Percentiles rank a stretch among this genome's conserved stretches.
phyloP scores from a whole-genome alignment of 2,329 filamentous ascomycete genomes.

The Aaosphaeria arxii region DNA sequence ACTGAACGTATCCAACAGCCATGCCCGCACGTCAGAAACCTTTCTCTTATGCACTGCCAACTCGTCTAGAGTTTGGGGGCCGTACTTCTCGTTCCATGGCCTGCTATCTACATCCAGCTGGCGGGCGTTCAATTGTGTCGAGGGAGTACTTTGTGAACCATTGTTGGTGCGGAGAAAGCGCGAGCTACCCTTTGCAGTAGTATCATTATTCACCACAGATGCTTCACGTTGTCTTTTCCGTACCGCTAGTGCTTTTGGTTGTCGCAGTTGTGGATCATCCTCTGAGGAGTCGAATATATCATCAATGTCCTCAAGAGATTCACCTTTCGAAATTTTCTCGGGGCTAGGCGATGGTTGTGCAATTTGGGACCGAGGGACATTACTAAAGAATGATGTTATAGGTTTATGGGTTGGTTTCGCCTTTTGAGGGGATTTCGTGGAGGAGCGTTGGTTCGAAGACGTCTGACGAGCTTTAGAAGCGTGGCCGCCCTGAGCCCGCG shows the following conservation, averaged over 20 bases:
- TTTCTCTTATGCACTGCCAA: conserved; percentile 94
- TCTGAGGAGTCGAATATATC: conserved; percentile 37
- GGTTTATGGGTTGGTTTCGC: conserved; percentile 39
- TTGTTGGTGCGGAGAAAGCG: conserved; percentile 43
- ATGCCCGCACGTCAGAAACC: conserved; percentile 77
- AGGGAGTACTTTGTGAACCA: conserved; percentile 27
- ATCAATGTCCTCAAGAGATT: conserved; percentile 28
- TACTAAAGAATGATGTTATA: conserved; percentile 50
- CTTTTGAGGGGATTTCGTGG: conserved; percentile 29
- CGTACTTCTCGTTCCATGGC: conserved; percentile 87
- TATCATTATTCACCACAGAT: conserved; percentile 7
- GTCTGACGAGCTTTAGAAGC: no score
- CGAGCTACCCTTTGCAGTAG: conserved; percentile 34
- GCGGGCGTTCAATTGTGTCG: conserved; percentile 19
- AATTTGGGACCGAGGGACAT: conserved; percentile 40
- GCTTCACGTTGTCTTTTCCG: conserved; percentile 25
- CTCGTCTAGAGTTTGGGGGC: conserved; percentile 72
- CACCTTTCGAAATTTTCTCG: conserved; percentile 27
- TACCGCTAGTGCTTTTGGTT: conserved; percentile 20
- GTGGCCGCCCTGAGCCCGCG: no score
- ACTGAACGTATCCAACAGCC: conserved; percentile 72
- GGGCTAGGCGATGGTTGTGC: conserved; percentile 39
- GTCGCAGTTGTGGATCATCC: conserved; percentile 22
- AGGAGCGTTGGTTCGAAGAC: no score
- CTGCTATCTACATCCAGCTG: conserved; percentile 53